Percentiles rank a stretch among this genome's conserved stretches.
Conservation (phyloP, 805 yeast genomes). For the Priceomyces melissophilus region DNA sequence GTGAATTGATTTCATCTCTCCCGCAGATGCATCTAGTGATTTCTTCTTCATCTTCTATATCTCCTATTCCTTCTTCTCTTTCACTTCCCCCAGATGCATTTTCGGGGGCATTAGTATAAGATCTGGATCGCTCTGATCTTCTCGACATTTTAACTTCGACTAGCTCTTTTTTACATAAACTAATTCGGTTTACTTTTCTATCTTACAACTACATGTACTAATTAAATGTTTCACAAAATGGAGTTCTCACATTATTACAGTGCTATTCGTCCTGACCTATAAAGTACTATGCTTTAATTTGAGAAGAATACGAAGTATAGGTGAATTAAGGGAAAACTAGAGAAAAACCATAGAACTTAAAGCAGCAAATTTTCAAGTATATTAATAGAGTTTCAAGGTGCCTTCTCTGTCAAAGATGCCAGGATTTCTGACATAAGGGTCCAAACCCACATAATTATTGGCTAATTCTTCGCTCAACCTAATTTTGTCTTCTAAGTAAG, state of each 20-base stretch:
- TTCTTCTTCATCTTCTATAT: slow-evolving; percentile 38
- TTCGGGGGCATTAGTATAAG: slow-evolving; percentile 14
- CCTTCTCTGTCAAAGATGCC: slow-evolving; percentile 69
- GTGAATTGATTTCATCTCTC: slow-evolving; percentile 32
- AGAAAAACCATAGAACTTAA: no score
- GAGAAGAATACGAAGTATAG: no score
- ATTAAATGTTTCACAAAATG: no score
- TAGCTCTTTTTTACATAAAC: no score
- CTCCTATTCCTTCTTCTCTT: slow-evolving; percentile 20
- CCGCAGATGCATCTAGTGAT: slow-evolving; percentile 43
- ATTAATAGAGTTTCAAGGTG: neutral
- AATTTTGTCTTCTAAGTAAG: slow-evolving; percentile 52
- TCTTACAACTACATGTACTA: no score
- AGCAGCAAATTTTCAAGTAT: neutral
- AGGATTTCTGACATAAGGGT: slow-evolving; percentile 79
- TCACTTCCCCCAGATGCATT: slow-evolving; percentile 12
- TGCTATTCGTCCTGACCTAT: no score
- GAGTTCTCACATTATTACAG: no score
- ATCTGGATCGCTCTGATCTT: slow-evolving; percentile 24
- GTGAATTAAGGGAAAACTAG: no score
- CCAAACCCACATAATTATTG: slow-evolving; percentile 63
- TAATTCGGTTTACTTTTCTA: no score
- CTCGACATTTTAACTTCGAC: slow-evolving; percentile 20
- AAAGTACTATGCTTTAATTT: no score
- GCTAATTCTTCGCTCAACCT: slow-evolving; percentile 50